Evolutionary conservation across 2,329 filamentous ascomycete species (phyloP).

Genomic region (Sarocladium strictum): DNA sequence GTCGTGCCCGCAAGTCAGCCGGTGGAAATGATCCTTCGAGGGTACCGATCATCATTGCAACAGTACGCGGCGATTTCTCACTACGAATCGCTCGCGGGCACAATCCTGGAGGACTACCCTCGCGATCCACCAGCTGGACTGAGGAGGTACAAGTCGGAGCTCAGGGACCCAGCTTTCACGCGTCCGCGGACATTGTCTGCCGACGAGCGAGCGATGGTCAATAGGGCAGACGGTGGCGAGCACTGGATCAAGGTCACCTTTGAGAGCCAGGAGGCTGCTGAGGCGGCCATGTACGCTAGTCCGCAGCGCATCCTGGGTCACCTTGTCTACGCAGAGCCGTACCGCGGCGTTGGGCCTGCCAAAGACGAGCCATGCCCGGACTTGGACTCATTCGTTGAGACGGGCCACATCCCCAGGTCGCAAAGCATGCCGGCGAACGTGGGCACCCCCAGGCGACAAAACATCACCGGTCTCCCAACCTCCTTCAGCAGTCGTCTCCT

Average conservation of each 20-base stretch:
- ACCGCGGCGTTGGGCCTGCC: conserved; percentile 56
- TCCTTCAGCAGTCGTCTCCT: conserved; percentile 31
- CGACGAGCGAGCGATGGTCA: conserved; percentile 72
- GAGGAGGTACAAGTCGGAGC: conserved; percentile 66
- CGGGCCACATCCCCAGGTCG: conserved; percentile 24
- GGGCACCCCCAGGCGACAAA: conserved; percentile 22
- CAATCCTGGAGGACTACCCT: conserved; percentile 90
- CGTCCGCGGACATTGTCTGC: conserved; percentile 59
- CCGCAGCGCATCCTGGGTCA: conserved; percentile 67
- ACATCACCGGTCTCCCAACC: conserved; percentile 24
- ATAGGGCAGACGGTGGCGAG: conserved; percentile 73
- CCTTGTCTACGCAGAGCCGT: conserved; percentile 65
- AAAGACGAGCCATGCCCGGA: conserved; percentile 59
- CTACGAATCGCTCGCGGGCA: conserved; percentile 80
- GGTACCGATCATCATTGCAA: conserved; percentile 60
- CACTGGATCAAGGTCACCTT: conserved; percentile 92
- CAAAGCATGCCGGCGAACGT: conserved; percentile 29
- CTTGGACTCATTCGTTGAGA: conserved; percentile 31
- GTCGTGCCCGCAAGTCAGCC: conserved; percentile 29
- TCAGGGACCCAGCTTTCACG: conserved; percentile 66
- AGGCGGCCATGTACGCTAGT: conserved; percentile 62
- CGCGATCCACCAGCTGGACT: conserved; percentile 70
- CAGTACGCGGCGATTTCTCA: conserved; percentile 85
- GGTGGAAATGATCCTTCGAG: conserved; percentile 77
- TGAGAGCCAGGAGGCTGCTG: conserved; percentile 65